Percentiles rank a stretch among this genome's conserved stretches.
Conservation (phyloP, 345 rosid species). For the Bretschneidera sinensis region DNA sequence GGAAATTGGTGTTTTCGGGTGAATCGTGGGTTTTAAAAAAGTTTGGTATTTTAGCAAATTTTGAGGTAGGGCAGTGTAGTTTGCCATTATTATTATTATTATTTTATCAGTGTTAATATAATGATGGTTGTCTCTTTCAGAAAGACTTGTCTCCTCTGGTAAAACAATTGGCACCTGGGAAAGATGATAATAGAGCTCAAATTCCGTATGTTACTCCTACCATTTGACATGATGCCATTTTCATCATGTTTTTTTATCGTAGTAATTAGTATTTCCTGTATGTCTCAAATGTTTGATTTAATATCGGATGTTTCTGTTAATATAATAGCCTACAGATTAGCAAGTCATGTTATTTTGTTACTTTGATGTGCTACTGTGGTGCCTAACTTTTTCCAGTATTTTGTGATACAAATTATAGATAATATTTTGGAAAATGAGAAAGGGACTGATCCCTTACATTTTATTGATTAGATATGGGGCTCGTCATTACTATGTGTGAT, state of each 20-base stretch:
- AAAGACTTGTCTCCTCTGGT: constrained; percentile 83
- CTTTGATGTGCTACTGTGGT: background rate
- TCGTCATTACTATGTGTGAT: too few relatives aligned
- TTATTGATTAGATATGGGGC: background rate
- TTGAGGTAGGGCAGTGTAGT: too few relatives aligned
- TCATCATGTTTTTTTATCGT: background rate
- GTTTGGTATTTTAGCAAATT: too few relatives aligned
- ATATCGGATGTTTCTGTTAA: background rate
- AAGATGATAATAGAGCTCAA: constrained; percentile 43
- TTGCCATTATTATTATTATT: constrained; percentile 2
- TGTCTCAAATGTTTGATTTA: background rate
- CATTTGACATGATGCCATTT: background rate
- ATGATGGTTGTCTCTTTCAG: constrained; percentile 28
- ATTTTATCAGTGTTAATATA: constrained; percentile 2
- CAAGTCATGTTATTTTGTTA: background rate
- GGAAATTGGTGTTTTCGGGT: too few relatives aligned
- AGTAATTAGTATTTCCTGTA: background rate
- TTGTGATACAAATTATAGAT: background rate
- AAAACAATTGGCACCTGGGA: constrained; percentile 67
- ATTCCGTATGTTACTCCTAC: constrained; percentile 64
- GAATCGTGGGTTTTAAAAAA: too few relatives aligned
- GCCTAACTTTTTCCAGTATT: background rate
- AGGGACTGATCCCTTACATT: background rate
- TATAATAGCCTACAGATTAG: background rate
- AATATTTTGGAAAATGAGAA: too few relatives aligned